phyloP scores from a whole-genome alignment of 352 stramenopile species.

The Globisporangium spinosum region DNA sequence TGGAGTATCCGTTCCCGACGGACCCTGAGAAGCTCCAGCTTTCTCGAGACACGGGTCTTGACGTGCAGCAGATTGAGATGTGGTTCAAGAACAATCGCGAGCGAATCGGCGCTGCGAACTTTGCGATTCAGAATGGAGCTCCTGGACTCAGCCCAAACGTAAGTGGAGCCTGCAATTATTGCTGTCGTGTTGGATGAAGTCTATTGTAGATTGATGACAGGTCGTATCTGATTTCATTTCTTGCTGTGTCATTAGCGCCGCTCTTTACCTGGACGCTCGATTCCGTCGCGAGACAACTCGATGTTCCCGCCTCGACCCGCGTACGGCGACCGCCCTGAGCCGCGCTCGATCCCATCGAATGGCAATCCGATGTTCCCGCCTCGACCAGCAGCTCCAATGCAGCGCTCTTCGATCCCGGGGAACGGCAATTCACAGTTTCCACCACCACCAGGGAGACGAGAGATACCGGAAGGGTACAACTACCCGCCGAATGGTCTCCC shows the following conservation, averaged over 20 bases:
- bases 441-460: slow-evolving; percentile 44
- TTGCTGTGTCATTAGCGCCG: slow-evolving; percentile 19
- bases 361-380: slow-evolving; percentile 75
- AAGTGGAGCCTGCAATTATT: neutral
- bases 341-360: slow-evolving; percentile 56
- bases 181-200: no score
- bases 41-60: slow-evolving; percentile 63
- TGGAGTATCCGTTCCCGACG: slow-evolving; percentile 60
- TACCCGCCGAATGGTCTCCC: slow-evolving; percentile 25
- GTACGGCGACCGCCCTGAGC: slow-evolving; percentile 45
- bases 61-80: slow-evolving; percentile 79
- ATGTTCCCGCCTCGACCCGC: slow-evolving; percentile 45
- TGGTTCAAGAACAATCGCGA: slow-evolving; percentile 82
- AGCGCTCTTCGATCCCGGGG: slow-evolving; percentile 50
- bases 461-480: slow-evolving; percentile 28
- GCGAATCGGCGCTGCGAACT: slow-evolving; percentile 35
- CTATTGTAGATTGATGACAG: neutral
- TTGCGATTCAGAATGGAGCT: slow-evolving; percentile 23
- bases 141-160: slow-evolving; percentile 24
- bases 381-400: slow-evolving; percentile 27
- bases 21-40: slow-evolving; percentile 75
- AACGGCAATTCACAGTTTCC: slow-evolving; percentile 54
- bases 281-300: slow-evolving; percentile 54
- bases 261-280: slow-evolving; percentile 34
- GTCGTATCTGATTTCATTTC: slow-evolving; percentile 6